phyloP scores from a whole-genome alignment of 2,329 filamentous ascomycete species.

The Fusarium chaquense region DNA sequence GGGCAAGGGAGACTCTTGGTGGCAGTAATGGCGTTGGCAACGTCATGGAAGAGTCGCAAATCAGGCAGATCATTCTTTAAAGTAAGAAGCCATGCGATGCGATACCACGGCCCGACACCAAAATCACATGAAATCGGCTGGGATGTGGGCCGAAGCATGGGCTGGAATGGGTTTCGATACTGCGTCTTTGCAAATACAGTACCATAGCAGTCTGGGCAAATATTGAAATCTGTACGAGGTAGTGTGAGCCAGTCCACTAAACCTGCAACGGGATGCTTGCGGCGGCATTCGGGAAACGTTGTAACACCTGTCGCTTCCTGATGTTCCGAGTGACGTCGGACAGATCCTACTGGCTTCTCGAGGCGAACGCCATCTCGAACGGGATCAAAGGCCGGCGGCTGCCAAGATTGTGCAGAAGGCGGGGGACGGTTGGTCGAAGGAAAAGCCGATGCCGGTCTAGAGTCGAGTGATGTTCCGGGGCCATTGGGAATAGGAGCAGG shows the following conservation, averaged over 20 bases:
- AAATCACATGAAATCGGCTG: slow-evolving; percentile 80
- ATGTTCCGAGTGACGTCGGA: slow-evolving; percentile 66
- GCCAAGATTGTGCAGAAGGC: slow-evolving; percentile 55
- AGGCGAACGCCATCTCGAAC: slow-evolving; percentile 49
- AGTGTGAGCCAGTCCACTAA: slow-evolving; percentile 86
- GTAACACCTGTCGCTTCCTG: slow-evolving; percentile 49
- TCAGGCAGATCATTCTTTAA: slow-evolving; percentile 76
- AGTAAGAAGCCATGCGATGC: slow-evolving; percentile 85
- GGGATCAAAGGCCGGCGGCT: slow-evolving; percentile 61
- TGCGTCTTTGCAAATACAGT: slow-evolving; percentile 75
- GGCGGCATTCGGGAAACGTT: slow-evolving; percentile 75
- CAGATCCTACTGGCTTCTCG: slow-evolving; percentile 60
- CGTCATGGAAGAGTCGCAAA: slow-evolving; percentile 74
- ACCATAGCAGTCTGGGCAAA: slow-evolving; percentile 85
- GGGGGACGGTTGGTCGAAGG: slow-evolving; percentile 37
- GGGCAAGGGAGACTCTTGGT: slow-evolving; percentile 68
- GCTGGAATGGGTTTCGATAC: slow-evolving; percentile 74
- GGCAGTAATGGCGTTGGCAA: slow-evolving; percentile 69
- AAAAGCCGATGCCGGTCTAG: slow-evolving; percentile 43
- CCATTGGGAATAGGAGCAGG: slow-evolving; percentile 43
- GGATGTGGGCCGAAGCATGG: slow-evolving; percentile 68
- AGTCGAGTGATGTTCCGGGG: slow-evolving; percentile 42
- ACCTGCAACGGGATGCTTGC: slow-evolving; percentile 70
- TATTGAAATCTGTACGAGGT: slow-evolving; percentile 76
- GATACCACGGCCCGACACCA: slow-evolving; percentile 81